phyloP scores from a whole-genome alignment of 2,329 filamentous ascomycete species.

The Xylariaceae sp. region DNA sequence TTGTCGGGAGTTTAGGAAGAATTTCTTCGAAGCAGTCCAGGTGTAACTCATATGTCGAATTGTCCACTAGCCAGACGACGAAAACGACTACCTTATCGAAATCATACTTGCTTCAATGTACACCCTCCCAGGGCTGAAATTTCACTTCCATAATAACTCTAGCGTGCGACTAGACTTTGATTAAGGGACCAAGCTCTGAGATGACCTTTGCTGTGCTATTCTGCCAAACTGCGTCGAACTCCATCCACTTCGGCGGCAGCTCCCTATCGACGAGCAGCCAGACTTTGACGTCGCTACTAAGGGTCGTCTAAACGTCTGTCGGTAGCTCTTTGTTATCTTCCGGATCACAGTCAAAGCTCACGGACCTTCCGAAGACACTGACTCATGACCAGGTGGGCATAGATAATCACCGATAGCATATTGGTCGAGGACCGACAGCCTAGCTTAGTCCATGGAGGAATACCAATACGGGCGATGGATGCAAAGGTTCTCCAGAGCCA shows the following conservation, averaged over 20 bases:
- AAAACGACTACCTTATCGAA: not conserved
- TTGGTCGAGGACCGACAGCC: not conserved
- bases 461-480: slow-evolving; percentile 2
- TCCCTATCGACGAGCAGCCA: slow-evolving; percentile 5
- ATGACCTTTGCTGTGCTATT: slow-evolving; percentile 6
- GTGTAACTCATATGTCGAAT: not conserved
- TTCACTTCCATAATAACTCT: not conserved
- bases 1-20: not conserved
- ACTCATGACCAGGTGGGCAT: slow-evolving; percentile 17
- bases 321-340: slow-evolving; percentile 4
- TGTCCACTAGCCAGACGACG: not conserved
- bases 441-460: slow-evolving; percentile 4
- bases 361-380: not conserved
- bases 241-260: not conserved
- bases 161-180: slow-evolving; percentile 4
- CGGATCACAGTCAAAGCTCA: slow-evolving; percentile 1
- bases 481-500: slow-evolving; percentile 1
- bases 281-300: not conserved
- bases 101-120: not conserved
- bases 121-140: not conserved
- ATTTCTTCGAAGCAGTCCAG: slow-evolving; percentile 11
- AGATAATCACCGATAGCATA: not conserved
- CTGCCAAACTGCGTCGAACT: not conserved
- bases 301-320: slow-evolving; percentile 5
- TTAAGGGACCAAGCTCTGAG: not conserved